A percentile compares a stretch with the other conserved stretches of the same genome.
These are phyloP conservation scores for Vitis hybrid DNA, from an alignment of 177 flowering plant species.

Conservation along the genomic window DNA sequence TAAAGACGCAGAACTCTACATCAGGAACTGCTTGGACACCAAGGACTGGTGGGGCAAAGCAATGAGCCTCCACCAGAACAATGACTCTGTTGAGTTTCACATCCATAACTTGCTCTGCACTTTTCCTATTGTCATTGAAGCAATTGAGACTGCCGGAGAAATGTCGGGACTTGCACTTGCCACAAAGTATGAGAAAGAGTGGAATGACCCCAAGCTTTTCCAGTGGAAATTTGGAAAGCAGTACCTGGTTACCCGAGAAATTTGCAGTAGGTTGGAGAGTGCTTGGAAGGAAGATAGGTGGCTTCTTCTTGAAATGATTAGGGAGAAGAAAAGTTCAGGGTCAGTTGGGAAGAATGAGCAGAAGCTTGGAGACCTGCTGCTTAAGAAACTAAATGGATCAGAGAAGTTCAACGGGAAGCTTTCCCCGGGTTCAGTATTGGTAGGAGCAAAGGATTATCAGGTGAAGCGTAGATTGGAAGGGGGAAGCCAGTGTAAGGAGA, in stretches of 20 bases:
- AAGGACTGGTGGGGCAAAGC: constrained; percentile 77
- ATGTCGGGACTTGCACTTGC: constrained; percentile 44
- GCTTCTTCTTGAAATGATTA: constrained; percentile 49
- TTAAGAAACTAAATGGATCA: constrained; percentile 39
- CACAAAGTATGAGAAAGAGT: constrained; percentile 59
- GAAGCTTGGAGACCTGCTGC: constrained; percentile 43
- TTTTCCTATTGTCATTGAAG: constrained; percentile 64
- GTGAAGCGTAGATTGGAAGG: constrained; percentile 50
- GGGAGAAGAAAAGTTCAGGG: constrained; percentile 38
- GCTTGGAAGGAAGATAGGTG: constrained; percentile 75
- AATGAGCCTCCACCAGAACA: constrained; percentile 56
- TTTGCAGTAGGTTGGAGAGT: constrained; percentile 39
- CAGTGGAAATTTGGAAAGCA: constrained; percentile 69
- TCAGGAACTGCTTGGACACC: constrained; percentile 58
- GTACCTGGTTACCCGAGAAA: constrained; percentile 60
- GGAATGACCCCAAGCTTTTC: constrained; percentile 76
- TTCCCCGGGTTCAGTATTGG: constrained; percentile 55
- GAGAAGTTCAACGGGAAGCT: constrained; percentile 37
- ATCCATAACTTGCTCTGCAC: constrained; percentile 66
- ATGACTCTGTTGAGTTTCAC: constrained; percentile 72
- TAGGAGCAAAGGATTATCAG: constrained; percentile 66
- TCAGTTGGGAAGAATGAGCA: constrained; percentile 43
- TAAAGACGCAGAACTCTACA: constrained; percentile 75
- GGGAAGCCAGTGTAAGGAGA: too few species aligned
- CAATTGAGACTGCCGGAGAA: constrained; percentile 70